Evolutionary conservation across 106 monocot genomes (phyloP), one percentile per base, ranked within the genome.

Genomic region (Posidonia australis): DNA sequence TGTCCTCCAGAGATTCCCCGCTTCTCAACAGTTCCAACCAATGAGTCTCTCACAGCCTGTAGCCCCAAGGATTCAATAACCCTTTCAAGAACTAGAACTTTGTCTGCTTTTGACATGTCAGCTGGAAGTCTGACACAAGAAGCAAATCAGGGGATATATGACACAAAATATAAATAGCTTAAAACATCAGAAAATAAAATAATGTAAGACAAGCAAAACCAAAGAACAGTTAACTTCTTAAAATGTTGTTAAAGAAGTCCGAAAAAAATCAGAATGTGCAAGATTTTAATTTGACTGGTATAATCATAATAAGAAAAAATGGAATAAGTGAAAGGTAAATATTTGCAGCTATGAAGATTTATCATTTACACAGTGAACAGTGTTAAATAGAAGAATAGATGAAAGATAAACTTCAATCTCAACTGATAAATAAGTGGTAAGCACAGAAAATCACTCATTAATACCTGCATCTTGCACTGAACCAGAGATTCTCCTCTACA

Each of bases 401-500:
- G 36, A 36, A 36, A 36, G 36, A 36, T 36, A 36, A 36, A 36
- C 36, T 36, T 36, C 36, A 36, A 7, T 4, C 7, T 4, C 7
- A 36, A 36, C 2, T 36, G 36, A 36, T 36, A 36, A 36, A 36
- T 36, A 36, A 36, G 36, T 36, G 7, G 5, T 7, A 36, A 2
- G 19, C n/a, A 22, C 53, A 22, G n/a, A 9, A 54, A 27, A 49
- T 65, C 9, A 28, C 9, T 31, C 22, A 36, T 36, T 36, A 36
- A 4, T 26, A 96, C 90, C 96, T 96, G 82, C 96, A 96, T 56
- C 80, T 82, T 54, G 96, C 96, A 47, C 90, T 96, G 67, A 96
- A 96, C 96, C 90, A 96, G 59, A 96, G 82, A 76, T 96, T 96
- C 68, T 96, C 96, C 76, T 96, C 90, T 21, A 96, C 96, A 16